A percentile compares a stretch with the other conserved stretches of the same genome.
phyloP scores from a whole-genome alignment of 495 filamentous ascomycete species.

The Penicillium goetzii region DNA sequence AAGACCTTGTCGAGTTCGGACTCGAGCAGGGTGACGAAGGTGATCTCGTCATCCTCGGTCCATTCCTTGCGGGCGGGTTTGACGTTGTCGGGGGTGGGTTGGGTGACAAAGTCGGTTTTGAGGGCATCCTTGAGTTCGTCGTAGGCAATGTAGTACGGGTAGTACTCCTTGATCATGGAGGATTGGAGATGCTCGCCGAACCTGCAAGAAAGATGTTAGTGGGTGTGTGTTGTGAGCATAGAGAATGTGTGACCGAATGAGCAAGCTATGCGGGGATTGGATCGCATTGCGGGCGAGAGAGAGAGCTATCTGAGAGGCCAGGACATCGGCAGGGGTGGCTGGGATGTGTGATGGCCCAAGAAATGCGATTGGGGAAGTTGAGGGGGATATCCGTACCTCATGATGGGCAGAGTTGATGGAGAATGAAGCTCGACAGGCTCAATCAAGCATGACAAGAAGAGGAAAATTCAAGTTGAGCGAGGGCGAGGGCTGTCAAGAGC shows the following conservation, averaged over 20 bases:
- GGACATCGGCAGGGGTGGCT: neutral
- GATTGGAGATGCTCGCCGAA: slow-evolving; percentile 96
- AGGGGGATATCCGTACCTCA: slow-evolving; percentile 22
- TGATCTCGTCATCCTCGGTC: slow-evolving; percentile 90
- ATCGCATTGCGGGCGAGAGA: neutral
- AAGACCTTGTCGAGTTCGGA: slow-evolving; percentile 94
- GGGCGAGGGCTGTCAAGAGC: neutral
- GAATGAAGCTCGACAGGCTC: slow-evolving; percentile 4
- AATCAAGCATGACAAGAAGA: slow-evolving; percentile 28
- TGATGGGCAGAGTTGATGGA: slow-evolving; percentile 26
- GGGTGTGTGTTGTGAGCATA: slow-evolving; percentile 11
- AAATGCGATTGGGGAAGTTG: neutral
- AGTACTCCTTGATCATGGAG: slow-evolving; percentile 92
- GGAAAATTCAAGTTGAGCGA: slow-evolving; percentile 4
- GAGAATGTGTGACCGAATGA: neutral
- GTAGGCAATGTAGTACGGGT: slow-evolving; percentile 97
- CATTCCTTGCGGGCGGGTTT: slow-evolving; percentile 68
- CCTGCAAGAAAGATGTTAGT: slow-evolving; percentile 58
- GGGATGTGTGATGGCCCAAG: neutral
- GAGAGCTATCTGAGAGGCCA: neutral
- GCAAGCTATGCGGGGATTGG: slow-evolving; percentile 14
- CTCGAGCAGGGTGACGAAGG: slow-evolving; percentile 85
- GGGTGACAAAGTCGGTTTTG: slow-evolving; percentile 67
- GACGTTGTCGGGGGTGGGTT: slow-evolving; percentile 56
- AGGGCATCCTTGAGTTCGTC: slow-evolving; percentile 88